Conservation (phyloP, 176 grass and related monocot species). For the Aegilops speltoides region DNA sequence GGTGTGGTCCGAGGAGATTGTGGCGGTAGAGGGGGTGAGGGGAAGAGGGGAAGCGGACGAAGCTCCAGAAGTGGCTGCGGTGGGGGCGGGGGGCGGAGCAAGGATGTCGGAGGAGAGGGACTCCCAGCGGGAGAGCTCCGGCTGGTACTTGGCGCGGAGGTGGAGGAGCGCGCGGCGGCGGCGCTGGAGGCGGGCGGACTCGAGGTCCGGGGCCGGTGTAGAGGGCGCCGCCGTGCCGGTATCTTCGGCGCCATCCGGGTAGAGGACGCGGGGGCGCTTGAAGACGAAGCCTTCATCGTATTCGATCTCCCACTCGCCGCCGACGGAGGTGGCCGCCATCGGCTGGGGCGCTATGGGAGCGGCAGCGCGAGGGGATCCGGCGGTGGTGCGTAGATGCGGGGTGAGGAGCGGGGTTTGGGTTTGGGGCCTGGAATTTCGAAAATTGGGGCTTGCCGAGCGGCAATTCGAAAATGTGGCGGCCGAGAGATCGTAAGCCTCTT, state of each 20-base stretch:
- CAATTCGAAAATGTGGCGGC: conserved; percentile 18
- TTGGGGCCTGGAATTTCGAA: not conserved
- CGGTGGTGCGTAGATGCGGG: not conserved
- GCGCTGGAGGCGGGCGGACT: conserved; percentile 31
- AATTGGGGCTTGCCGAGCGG: not conserved
- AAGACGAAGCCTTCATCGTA: conserved; percentile 60
- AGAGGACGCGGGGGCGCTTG: conserved; percentile 47
- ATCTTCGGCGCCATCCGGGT: not conserved
- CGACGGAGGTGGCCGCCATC: conserved; percentile 12
- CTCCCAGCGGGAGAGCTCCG: conserved; percentile 60
- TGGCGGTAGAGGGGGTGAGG: not conserved
- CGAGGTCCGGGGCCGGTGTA: not conserved
- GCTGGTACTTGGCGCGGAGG: conserved; percentile 45
- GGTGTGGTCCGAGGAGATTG: not conserved
- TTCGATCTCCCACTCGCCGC: conserved; percentile 44
- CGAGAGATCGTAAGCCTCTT: no score
- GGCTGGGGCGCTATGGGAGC: not conserved
- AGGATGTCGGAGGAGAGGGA: conserved; percentile 21
- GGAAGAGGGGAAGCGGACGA: not conserved
- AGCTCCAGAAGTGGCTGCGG: not conserved
- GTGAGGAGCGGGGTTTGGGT: not conserved
- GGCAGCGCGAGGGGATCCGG: not conserved
- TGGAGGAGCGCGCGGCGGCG: conserved; percentile 38
- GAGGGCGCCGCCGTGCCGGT: not conserved
- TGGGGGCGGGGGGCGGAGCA: not conserved